Base-by-base conservation (phyloP, 2,329 filamentous ascomycete species). In the Aspergillus sp. region DNA sequence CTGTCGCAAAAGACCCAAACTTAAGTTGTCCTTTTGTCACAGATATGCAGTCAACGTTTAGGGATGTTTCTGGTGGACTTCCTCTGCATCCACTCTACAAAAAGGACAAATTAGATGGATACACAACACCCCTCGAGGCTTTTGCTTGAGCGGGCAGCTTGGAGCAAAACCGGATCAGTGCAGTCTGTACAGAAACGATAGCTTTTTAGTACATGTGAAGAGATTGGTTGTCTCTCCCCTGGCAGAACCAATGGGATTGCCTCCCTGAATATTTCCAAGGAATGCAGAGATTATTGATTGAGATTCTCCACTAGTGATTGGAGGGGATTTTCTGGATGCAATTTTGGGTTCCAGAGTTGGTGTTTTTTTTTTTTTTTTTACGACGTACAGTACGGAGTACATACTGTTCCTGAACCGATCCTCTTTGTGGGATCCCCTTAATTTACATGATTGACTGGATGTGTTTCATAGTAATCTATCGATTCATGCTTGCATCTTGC, bases 341-440 rank as follows among this genome's bases (percentile, higher is more conserved):
- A 50, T 53, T 51, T 48, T 49, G 46, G 42, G 44, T 49, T 47
- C 48, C 43, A 49, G 27, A 46, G 20, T 46, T 42, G 19, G 41
- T 12, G 33, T 9, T 41, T 45, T 6, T 46, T 43, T 7, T 17
- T 17, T n/a, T 25, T 43, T 32, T 45, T 9, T 9, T n/a, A 22
- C 20, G 20, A 4, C 5, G 20, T 22, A 33, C n/a, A 33, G 20
- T 22, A 27, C 25, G 25, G 25, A 27, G 25, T 27, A 27, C 25
- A 27, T 9, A 4, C 25, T 27, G 25, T 27, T 9, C 25, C 25
- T 27, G 25, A 27, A 9, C 25, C 25, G 25, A 27, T 27, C 10
- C 25, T 27, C 25, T 37, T 37, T 37, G n/a, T 37, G 33, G 33
- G n/a, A 15, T 19, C 33, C 33, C 33, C 33, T 37, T 37, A 37